Base-by-base conservation (phyloP, 2,329 filamentous ascomycete genomes). In the Bipolaris cookei region DNA sequence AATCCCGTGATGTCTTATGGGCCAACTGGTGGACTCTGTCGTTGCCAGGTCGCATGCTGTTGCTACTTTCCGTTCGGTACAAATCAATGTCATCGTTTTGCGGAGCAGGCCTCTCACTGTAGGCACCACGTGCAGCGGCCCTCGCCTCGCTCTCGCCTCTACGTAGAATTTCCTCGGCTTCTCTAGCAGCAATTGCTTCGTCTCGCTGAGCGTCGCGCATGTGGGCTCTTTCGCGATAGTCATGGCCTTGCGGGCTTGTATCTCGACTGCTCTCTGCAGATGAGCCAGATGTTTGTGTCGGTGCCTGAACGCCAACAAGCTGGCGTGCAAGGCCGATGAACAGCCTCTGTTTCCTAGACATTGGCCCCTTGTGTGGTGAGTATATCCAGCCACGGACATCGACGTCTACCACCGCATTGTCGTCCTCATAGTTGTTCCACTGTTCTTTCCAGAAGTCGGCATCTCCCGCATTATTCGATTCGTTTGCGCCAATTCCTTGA, bases 341-440 rank as follows among this genome's bases (percentile, higher is more conserved):
- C 59, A 98, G 82, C 35, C 95, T 86, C 69, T 97, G 96, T 69
- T 92, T 92, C 65, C 93, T 85, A 23, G 86, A 94, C 84, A 97
- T 88, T 3, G 91, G 92, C 0, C 92, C 92, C 64, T 84, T 84
- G 69, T 94, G 91, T 16, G 94, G 94, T 37, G 88, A 87, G 76
- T 97, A 99, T 49, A 98, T 86, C 95, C 96, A 99, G 13, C 95
- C 95, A 65, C 94, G 85, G 21, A 99, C 91, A 74, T 99, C 94
- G 5, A 98, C 91, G 71, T 98, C 94, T 1, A 97, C 90, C 3
- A 97, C 82, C 0, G 93, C 92, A 73, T 90, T 90, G 68, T 92
- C 88, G 58, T 94, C 88, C 73, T 96, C 90, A 51, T 89, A 85
- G 59, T 85, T 85, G 55, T 93, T 87, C 90, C 91, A 96, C 69